phyloP scores from a whole-genome alignment of 768 basidiomycete genomes.

The Hemileccinum impolitum region DNA sequence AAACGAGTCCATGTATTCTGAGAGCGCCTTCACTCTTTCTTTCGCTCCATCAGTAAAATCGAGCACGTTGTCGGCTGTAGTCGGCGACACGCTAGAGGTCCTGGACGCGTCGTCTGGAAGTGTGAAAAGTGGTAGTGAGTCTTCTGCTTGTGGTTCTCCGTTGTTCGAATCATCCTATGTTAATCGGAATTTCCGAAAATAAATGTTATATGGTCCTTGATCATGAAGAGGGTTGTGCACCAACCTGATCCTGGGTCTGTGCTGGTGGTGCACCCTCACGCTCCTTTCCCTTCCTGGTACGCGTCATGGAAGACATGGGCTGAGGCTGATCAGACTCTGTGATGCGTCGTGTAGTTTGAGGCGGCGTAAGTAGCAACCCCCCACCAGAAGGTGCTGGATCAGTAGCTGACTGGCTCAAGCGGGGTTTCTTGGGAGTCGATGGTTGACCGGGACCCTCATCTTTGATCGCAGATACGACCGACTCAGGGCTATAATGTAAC shows the following conservation, averaged over 20 bases:
- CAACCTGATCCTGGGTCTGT: conserved; percentile 10
- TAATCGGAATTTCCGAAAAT: background rate
- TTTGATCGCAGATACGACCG: background rate
- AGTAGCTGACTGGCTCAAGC: background rate
- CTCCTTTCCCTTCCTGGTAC: conserved; percentile 28
- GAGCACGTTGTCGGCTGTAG: conserved; percentile 24
- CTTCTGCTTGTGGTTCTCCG: conserved; percentile 1
- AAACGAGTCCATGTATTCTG: conserved; percentile 28
- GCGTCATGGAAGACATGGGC: conserved; percentile 2
- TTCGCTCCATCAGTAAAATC: conserved; percentile 23
- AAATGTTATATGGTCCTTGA: background rate
- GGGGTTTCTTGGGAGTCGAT: conserved; percentile 24
- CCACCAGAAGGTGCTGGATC: background rate
- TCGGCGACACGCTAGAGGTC: conserved; percentile 19
- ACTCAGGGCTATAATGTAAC: conserved; percentile 14
- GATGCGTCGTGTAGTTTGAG: conserved; percentile 20
- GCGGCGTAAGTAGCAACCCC: conserved; percentile 23
- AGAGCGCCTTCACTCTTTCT: conserved; percentile 20
- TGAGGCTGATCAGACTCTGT: background rate
- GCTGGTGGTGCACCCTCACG: conserved; percentile 10
- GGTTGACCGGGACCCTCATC: conserved; percentile 15
- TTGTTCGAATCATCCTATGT: background rate
- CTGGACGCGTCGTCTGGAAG: conserved; percentile 11
- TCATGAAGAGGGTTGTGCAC: conserved; percentile 10
- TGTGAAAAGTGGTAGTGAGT: conserved; percentile 20